Evolutionary conservation across 441 rosid genomes (phyloP), one percentile per base, ranked within the genome.

Genomic region (Breynia disticha): DNA sequence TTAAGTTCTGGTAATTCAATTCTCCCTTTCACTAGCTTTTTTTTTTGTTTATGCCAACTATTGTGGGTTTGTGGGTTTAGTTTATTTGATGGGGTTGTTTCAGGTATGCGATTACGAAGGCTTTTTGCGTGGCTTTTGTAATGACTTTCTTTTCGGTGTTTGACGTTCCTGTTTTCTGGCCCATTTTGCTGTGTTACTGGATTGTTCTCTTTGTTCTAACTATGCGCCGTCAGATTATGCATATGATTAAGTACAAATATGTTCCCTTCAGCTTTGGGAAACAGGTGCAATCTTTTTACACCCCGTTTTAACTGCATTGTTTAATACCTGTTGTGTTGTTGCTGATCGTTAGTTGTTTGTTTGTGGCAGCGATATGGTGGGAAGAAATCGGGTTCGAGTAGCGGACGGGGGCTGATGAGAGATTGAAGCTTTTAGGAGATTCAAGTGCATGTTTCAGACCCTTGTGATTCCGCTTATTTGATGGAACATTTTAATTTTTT

Each of bases 111-210:
- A 73, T 86, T 64, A 86, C 86, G 16, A 80, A 79, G 74, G 91
- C 95, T 5, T 71, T 78, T 62, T 69, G 73, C 58, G 67, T 83
- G 18, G 88, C 86, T n/a, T 78, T 81, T 54, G 48, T 75, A 20
- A 78, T 86, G 88, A 83, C 91, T 42, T 83, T 81, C 69, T 76
- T 83, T 60, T 75, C 84, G 15, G 48, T 81, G 46, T 76, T 86
- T 56, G 90, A 83, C 52, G 80, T 86, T 16, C 90, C 88, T 17
- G 80, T 76, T 38, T 83, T 86, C 65, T 81, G 95, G 95, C 91
- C 88, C 10, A 78, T 83, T 66, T 57, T 86, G 42, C 79, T 83
- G 21, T 79, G 60, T 62, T 83, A 79, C 13, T 78, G 85, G 91
- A 53, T 83, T 47, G 83, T 76, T 70, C 79, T 83, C 45, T 83